These are phyloP conservation scores for Talaromyces sp. DNA, from an alignment of 2,329 filamentous ascomycete genomes.

Conservation along the genomic window DNA sequence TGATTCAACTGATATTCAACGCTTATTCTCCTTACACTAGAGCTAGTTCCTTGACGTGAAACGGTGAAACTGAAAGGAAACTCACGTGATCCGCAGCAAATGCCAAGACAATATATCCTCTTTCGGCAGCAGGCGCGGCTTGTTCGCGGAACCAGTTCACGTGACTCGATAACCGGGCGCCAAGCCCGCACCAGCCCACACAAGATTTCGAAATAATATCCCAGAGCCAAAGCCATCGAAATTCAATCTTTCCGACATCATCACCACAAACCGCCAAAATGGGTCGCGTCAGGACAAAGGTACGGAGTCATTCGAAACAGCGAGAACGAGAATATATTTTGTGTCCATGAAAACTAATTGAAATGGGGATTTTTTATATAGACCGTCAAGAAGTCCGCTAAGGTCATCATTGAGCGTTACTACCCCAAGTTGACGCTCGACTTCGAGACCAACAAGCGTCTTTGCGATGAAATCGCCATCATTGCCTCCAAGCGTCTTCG, in stretches of 20 bases:
- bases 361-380: too few species aligned
- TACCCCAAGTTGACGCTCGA: constrained; percentile 97
- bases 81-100: background rate
- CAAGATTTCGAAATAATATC: constrained; percentile 5
- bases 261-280: constrained; percentile 39
- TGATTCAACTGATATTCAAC: background rate
- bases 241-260: constrained; percentile 9
- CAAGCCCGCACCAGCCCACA: constrained; percentile 13
- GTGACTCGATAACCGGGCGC: constrained; percentile 15
- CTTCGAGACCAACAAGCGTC: constrained; percentile 99
- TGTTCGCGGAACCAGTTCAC: constrained; percentile 6
- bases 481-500: constrained; percentile 98
- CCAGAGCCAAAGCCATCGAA: background rate
- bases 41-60: background rate
- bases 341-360: background rate
- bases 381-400: constrained; percentile 82
- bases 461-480: constrained; percentile 99
- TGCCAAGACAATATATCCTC: background rate
- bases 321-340: too few species aligned
- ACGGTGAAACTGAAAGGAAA: background rate
- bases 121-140: background rate
- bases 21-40: background rate
- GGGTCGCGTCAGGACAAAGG: constrained; percentile 48
- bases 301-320: constrained; percentile 17
- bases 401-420: constrained; percentile 99